A percentile compares a stretch with the other conserved stretches of the same genome.
Evolutionary conservation across 2,329 filamentous ascomycete genomes (phyloP).

Genomic region (Fusarium sp.): DNA sequence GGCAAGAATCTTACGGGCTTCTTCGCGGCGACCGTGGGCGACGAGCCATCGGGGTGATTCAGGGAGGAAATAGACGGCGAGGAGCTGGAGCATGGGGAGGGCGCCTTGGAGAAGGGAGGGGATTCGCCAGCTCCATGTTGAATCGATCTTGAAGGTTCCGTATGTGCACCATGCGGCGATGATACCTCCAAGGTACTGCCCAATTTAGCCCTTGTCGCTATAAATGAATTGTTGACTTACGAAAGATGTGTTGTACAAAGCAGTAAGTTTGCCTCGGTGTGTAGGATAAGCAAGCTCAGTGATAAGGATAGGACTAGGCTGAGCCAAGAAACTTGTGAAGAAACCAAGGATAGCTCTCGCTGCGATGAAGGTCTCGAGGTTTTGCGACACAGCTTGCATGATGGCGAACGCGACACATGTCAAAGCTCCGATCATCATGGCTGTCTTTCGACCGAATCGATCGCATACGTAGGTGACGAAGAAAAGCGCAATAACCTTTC

Average conservation of each 20-base stretch:
- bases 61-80: conserved; percentile 45
- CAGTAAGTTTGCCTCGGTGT: conserved; percentile 51
- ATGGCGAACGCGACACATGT: conserved; percentile 48
- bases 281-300: conserved; percentile 53
- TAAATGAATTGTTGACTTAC: no score
- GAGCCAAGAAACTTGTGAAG: conserved; percentile 48
- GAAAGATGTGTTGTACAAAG: conserved; percentile 52
- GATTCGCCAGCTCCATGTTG: conserved; percentile 47
- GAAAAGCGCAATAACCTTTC: conserved; percentile 54
- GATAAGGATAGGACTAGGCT: conserved; percentile 51
- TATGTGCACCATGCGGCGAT: conserved; percentile 49
- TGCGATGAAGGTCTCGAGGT: conserved; percentile 47
- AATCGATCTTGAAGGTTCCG: conserved; percentile 43
- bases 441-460: conserved; percentile 55
- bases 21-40: conserved; percentile 49
- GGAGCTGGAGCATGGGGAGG: conserved; percentile 41
- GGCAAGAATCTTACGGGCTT: conserved; percentile 54
- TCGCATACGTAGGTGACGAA: conserved; percentile 55
- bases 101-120: conserved; percentile 45
- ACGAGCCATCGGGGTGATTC: conserved; percentile 50
- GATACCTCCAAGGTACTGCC: conserved; percentile 47
- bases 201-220: background rate
- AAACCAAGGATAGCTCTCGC: conserved; percentile 51
- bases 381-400: conserved; percentile 50
- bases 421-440: conserved; percentile 53